Base-by-base conservation (phyloP, 352 stramenopile species). In the Phytopythium boreale region DNA sequence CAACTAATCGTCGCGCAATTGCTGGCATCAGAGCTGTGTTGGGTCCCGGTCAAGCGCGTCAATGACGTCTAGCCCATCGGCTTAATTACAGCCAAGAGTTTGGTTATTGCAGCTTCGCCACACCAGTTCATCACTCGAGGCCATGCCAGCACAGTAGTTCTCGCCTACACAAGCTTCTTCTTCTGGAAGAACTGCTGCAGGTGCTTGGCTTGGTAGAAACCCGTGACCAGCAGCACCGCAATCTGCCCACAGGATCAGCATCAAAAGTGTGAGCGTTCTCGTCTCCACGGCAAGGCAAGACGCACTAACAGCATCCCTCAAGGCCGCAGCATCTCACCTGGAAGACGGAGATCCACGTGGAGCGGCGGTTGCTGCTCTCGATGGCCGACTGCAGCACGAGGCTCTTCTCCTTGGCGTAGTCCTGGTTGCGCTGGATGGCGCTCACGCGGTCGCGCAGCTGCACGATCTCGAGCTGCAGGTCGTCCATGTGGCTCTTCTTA, bases 321-420 rank as follows among this genome's bases (percentile, higher is more conserved):
- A 44, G 4, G 19, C 41, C 15, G 19, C 19, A 9, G 19, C 26
- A 26, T 8, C 41, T 41, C 51, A 89, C 80, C 77, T 92, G 89
- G 22, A 93, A 56, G 49, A 96, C 67, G 14, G 86, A 95, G 46
- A 93, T 77, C 86, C 84, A 96, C 62, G 87, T 91, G 15, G 89
- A 76, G 39, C 79, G 79, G 20, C 73, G 70, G 63, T 96, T 96
- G 72, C 79, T 96, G 68, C 73, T 83, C 62, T 96, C 87, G 60
- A 88, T 89, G 20, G 80, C 70, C 41, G 74, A 80, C 56, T 93
- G 83, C 50, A 96, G 77, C 44, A 76, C 63, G 59, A 86, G 64
- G 58, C 84, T 84, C 69, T 94, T 92, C 53, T 87, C 71, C 75
- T 92, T 89, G 34, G 77, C 81, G 62, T 96, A 97, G 72, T 95